Evolutionary conservation across 176 grass and related monocot species (phyloP).

Genomic region (Eleusine indica): DNA sequence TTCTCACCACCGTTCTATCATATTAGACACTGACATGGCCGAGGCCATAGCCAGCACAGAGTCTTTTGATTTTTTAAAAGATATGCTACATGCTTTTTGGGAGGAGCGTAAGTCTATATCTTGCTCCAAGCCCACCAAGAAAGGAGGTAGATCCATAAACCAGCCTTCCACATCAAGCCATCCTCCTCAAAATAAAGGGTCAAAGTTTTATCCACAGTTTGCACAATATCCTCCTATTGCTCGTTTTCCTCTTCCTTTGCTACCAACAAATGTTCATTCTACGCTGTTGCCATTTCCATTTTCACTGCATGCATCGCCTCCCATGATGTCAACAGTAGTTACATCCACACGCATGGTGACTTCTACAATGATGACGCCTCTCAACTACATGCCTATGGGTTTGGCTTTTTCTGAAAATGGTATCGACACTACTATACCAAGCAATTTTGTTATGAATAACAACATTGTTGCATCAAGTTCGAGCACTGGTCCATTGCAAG

Average conservation of each 20-base stretch:
- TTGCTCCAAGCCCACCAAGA: background rate
- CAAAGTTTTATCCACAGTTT: background rate
- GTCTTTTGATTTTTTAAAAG: slow-evolving; percentile 5
- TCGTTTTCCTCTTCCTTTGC: background rate
- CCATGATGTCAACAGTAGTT: background rate
- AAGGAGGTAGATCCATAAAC: no score
- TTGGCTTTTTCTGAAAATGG: background rate
- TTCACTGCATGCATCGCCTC: background rate
- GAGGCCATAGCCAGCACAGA: background rate
- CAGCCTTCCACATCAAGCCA: background rate
- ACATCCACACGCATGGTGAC: background rate
- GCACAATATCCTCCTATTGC: background rate
- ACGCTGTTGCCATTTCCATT: background rate
- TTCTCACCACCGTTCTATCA: background rate
- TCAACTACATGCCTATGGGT: background rate
- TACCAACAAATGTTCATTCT: background rate
- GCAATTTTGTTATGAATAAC: background rate
- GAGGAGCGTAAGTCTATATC: background rate
- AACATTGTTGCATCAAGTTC: background rate
- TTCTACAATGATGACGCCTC: background rate
- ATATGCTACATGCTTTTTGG: background rate
- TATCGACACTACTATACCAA: no score
- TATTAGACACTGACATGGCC: slow-evolving; percentile 15
- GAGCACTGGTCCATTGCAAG: background rate
- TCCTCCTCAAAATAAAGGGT: background rate